phyloP scores from a whole-genome alignment of 1,139 yeast species.

The Kodamaea sp. region DNA sequence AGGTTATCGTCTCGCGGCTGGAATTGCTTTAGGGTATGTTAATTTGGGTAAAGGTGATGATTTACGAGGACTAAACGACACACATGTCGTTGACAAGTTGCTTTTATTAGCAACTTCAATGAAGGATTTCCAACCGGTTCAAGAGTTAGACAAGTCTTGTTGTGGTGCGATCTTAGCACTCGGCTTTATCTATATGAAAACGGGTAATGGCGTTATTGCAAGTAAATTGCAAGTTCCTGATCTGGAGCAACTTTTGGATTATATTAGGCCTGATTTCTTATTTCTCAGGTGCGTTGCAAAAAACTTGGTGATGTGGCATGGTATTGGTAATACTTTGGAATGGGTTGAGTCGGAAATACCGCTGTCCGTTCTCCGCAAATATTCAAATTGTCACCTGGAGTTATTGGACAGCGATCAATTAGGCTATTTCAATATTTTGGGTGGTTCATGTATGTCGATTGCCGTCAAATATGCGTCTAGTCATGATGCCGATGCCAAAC shows the following conservation, averaged over 20 bases:
- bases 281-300: conserved; percentile 65
- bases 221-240: conserved; percentile 60
- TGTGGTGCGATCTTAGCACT: conserved; percentile 82
- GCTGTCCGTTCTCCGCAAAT: conserved; percentile 28
- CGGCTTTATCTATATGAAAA: conserved; percentile 67
- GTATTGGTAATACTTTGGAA: conserved; percentile 43
- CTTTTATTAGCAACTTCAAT: conserved; percentile 57
- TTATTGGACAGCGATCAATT: conserved; percentile 59
- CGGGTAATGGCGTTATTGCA: conserved; percentile 61
- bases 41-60: conserved; percentile 76
- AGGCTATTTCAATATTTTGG: conserved; percentile 61
- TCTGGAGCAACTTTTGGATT: conserved; percentile 60
- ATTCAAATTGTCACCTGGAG: conserved; percentile 20
- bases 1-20: conserved; percentile 85
- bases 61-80: conserved; percentile 60
- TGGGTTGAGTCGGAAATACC: conserved; percentile 70
- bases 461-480: conserved; percentile 78
- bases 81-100: conserved; percentile 65
- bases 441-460: conserved; percentile 73
- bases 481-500: conserved; percentile 51
- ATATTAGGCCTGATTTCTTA: conserved; percentile 76
- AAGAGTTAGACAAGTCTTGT: conserved; percentile 68
- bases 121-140: conserved; percentile 66
- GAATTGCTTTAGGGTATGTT: conserved; percentile 83
- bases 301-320: conserved; percentile 77